These are phyloP conservation scores for Coemansia sp. DNA, from an alignment of 192 early-diverging fungal species.

Conservation along the genomic window DNA sequence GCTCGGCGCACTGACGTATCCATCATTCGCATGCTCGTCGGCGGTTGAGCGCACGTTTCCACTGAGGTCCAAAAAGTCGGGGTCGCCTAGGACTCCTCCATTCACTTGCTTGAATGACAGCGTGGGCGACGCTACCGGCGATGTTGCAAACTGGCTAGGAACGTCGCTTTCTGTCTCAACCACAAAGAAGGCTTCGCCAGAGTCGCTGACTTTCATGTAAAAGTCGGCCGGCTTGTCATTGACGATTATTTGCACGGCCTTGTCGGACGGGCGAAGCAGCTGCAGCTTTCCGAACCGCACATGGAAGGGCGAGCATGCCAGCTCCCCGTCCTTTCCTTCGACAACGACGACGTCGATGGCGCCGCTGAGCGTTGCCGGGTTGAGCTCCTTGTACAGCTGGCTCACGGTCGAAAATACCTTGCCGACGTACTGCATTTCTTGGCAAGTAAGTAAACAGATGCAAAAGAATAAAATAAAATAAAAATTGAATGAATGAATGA, in stretches of 20 bases:
- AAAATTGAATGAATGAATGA: background rate
- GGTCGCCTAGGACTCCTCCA: background rate
- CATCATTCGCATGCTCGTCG: slow-evolving; percentile 23
- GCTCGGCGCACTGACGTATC: slow-evolving; percentile 70
- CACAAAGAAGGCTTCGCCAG: slow-evolving; percentile 98
- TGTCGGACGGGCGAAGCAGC: slow-evolving; percentile 86
- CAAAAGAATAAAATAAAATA: background rate
- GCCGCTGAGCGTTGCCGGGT: slow-evolving; percentile 94
- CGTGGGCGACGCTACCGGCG: slow-evolving; percentile 73
- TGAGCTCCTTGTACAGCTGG: slow-evolving; percentile 93
- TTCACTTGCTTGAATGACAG: slow-evolving; percentile 30
- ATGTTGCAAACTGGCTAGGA: slow-evolving; percentile 90
- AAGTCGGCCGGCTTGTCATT: slow-evolving; percentile 75
- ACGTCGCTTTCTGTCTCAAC: slow-evolving; percentile 88
- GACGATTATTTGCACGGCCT: slow-evolving; percentile 83
- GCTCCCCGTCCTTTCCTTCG: slow-evolving; percentile 73
- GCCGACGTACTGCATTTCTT: slow-evolving; percentile 62
- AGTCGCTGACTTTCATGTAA: slow-evolving; percentile 96
- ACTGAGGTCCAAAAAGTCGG: background rate
- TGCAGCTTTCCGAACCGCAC: slow-evolving; percentile 97
- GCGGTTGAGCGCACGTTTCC: background rate
- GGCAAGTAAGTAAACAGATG: background rate
- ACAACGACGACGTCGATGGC: slow-evolving; percentile 99
- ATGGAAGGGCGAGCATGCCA: slow-evolving; percentile 95
- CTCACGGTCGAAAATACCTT: slow-evolving; percentile 75